phyloP scores from a whole-genome alignment of 1,284 basidiomycete genomes.

The Calocybe gambosa region DNA sequence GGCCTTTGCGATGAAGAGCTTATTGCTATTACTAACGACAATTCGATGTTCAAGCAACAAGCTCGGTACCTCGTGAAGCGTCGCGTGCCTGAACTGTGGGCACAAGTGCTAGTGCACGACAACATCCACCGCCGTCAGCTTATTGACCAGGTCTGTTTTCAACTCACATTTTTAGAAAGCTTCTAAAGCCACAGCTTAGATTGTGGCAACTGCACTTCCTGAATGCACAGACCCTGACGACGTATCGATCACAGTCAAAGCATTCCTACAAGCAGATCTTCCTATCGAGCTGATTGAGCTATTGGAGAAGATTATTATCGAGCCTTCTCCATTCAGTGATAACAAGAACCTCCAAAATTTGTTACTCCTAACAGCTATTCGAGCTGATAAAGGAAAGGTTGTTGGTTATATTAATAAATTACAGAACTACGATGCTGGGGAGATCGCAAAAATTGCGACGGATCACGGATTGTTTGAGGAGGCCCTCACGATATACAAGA shows the following conservation, averaged over 20 bases:
- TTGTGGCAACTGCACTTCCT: constrained; percentile 91
- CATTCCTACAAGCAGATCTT: constrained; percentile 95
- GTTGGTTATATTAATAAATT: constrained; percentile 98
- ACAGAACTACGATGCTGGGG: constrained; percentile 89
- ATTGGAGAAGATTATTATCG: constrained; percentile 97
- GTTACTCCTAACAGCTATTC: constrained; percentile 91
- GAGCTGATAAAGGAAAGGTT: constrained; percentile 98
- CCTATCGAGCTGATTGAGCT: constrained; percentile 97
- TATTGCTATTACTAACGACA: constrained; percentile 96
- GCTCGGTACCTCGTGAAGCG: constrained; percentile 97
- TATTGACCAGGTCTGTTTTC: constrained; percentile 77
- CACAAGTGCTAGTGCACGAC: constrained; percentile 86
- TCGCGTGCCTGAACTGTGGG: constrained; percentile 94
- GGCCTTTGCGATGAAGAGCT: constrained; percentile 99
- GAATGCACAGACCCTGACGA: constrained; percentile 99
- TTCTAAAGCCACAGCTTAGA: constrained; percentile 34
- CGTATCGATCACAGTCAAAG: constrained; percentile 97
- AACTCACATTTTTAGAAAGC: not conserved
- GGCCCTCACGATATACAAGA: constrained; percentile 94
- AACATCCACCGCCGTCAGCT: constrained; percentile 92
- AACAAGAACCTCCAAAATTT: constrained; percentile 96
- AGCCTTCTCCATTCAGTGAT: constrained; percentile 96
- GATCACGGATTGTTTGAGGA: constrained; percentile 97
- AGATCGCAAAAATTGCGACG: constrained; percentile 96
- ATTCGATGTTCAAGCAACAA: constrained; percentile 99